Evolutionary conservation across 1,284 basidiomycete genomes (phyloP).

Genomic region (Tylopilus sp.): DNA sequence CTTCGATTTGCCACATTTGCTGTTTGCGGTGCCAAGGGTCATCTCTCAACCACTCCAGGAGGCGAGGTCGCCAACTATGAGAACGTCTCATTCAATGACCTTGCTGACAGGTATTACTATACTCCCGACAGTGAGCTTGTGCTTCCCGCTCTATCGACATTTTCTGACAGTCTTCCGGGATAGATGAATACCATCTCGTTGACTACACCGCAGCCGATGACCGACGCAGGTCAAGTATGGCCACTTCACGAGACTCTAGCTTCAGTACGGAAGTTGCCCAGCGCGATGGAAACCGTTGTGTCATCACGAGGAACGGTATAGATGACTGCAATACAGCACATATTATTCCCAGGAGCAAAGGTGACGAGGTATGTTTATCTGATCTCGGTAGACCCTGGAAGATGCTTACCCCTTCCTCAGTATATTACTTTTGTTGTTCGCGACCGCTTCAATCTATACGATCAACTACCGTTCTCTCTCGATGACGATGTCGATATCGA

Average conservation of each 20-base stretch:
- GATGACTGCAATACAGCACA: neutral
- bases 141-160: too few species aligned
- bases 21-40: neutral
- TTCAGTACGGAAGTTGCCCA: neutral
- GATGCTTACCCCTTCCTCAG: slow-evolving; percentile 1
- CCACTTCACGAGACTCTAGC: neutral
- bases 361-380: neutral
- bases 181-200: neutral
- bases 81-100: too few species aligned
- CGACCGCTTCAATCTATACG: neutral
- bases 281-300: neutral
- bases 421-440: neutral
- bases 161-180: neutral
- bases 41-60: too few species aligned
- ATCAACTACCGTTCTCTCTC: neutral
- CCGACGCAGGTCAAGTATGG: neutral
- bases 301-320: neutral
- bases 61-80: too few species aligned
- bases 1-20: neutral
- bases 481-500: neutral
- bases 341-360: neutral
- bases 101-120: too few species aligned
- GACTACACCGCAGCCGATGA: neutral
- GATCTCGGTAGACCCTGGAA: neutral
- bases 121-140: too few species aligned